These are phyloP conservation scores for Nemania sp. DNA, from an alignment of 2,329 filamentous ascomycete genomes.

Conservation along the genomic window DNA sequence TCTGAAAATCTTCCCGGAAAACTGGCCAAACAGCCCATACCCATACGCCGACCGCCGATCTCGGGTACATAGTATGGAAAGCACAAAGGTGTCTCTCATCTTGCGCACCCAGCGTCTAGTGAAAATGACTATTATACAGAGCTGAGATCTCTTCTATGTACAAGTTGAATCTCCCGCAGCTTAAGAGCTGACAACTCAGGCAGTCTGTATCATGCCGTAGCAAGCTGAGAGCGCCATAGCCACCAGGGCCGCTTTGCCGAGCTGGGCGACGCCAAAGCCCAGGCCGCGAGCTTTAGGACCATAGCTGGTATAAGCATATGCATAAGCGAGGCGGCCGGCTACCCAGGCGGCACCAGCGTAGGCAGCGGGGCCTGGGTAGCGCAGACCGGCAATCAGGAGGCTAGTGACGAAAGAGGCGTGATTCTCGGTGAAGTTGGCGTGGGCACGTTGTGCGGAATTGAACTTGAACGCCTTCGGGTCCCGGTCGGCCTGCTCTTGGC, in stretches of 20 bases:
- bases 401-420: constrained; percentile 55
- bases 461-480: constrained; percentile 59
- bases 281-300: constrained; percentile 51
- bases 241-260: constrained; percentile 47
- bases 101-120: too few species aligned
- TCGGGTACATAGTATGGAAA: too few species aligned
- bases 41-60: too few species aligned
- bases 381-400: constrained; percentile 59
- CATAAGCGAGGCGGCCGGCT: constrained; percentile 56
- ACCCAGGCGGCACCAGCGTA: constrained; percentile 56
- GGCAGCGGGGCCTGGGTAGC: constrained; percentile 55
- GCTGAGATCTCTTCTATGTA: neutral
- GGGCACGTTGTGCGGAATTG: constrained; percentile 57
- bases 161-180: neutral
- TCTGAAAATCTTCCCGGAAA: too few species aligned
- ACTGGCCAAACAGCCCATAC: too few species aligned
- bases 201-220: constrained; percentile 40
- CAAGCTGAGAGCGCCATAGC: constrained; percentile 49
- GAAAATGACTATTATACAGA: too few species aligned
- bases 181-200: constrained; percentile 13
- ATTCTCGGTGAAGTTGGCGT: constrained; percentile 67
- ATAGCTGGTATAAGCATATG: constrained; percentile 54
- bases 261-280: constrained; percentile 42
- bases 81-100: too few species aligned
- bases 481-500: constrained; percentile 56